Evolutionary conservation across 2,329 filamentous ascomycete genomes (phyloP).

Genomic region (Celoporthe dispersa): DNA sequence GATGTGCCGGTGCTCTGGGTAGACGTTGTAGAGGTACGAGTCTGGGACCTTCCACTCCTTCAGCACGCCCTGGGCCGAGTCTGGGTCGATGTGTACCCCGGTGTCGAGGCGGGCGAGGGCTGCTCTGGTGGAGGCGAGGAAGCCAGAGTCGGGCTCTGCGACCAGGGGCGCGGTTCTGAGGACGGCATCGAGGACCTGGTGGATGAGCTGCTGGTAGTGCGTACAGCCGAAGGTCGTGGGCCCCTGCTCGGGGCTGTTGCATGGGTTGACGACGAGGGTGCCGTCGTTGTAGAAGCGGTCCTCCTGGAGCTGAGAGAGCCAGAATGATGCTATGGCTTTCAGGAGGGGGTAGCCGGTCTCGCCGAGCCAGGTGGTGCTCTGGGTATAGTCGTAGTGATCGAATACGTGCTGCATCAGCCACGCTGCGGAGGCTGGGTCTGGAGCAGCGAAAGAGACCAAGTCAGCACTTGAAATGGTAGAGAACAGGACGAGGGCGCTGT

Average conservation of each 20-base stretch:
- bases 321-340: constrained; percentile 59
- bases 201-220: constrained; percentile 57
- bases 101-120: constrained; percentile 53
- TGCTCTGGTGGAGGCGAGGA: constrained; percentile 43
- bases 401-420: constrained; percentile 66
- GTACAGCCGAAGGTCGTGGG: constrained; percentile 58
- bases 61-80: constrained; percentile 43
- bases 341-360: constrained; percentile 56
- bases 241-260: constrained; percentile 62
- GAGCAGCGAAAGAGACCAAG: neutral
- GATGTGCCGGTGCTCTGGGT: constrained; percentile 51
- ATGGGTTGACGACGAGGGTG: constrained; percentile 60
- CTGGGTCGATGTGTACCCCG: constrained; percentile 49
- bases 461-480: neutral
- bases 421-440: constrained; percentile 50
- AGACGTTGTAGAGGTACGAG: constrained; percentile 38
- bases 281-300: constrained; percentile 56
- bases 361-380: constrained; percentile 50
- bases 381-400: constrained; percentile 60
- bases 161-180: constrained; percentile 36
- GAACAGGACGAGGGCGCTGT: too few relatives aligned
- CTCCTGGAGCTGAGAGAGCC: constrained; percentile 56
- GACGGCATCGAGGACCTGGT: constrained; percentile 46
- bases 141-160: constrained; percentile 36
- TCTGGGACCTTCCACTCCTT: constrained; percentile 55